A percentile compares a stretch with the other conserved stretches of the same genome.
These are phyloP conservation scores for Penicillium occitanis DNA, from an alignment of 2,329 filamentous ascomycete genomes.

Conservation along the genomic window DNA sequence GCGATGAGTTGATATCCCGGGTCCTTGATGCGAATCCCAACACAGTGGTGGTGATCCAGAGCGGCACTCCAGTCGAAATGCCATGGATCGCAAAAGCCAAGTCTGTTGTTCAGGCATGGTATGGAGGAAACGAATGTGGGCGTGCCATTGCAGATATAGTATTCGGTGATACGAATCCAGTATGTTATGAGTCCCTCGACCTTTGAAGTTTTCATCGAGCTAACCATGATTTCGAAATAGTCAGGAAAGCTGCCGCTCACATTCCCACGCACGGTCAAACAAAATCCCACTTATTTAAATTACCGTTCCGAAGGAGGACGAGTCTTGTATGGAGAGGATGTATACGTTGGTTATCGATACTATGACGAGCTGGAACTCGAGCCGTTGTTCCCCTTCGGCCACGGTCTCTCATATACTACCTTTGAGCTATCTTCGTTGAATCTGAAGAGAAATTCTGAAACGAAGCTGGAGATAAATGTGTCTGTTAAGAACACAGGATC, in stretches of 20 bases:
- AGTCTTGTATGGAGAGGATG: slow-evolving; percentile 73
- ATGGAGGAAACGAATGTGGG: slow-evolving; percentile 78
- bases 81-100: slow-evolving; percentile 47
- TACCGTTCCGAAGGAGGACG: slow-evolving; percentile 68
- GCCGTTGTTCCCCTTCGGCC: slow-evolving; percentile 73
- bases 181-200: not conserved
- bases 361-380: slow-evolving; percentile 67
- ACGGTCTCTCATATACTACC: slow-evolving; percentile 74
- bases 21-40: slow-evolving; percentile 67
- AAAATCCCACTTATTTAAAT: slow-evolving; percentile 75
- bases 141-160: slow-evolving; percentile 77
- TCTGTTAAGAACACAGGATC: slow-evolving; percentile 56
- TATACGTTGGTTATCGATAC: slow-evolving; percentile 78
- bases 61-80: slow-evolving; percentile 65
- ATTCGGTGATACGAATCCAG: slow-evolving; percentile 69
- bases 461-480: slow-evolving; percentile 47
- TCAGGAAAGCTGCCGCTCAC: slow-evolving; percentile 53
- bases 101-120: slow-evolving; percentile 75
- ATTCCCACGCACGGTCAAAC: slow-evolving; percentile 66
- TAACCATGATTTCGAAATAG: not conserved
- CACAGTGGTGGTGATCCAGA: slow-evolving; percentile 72
- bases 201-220: not conserved
- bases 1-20: slow-evolving; percentile 60
- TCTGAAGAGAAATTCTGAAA: slow-evolving; percentile 20
- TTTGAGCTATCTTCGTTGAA: slow-evolving; percentile 54